phyloP scores from a whole-genome alignment of 2,329 filamentous ascomycete genomes.

The Fonsecaea pedrosoi region DNA sequence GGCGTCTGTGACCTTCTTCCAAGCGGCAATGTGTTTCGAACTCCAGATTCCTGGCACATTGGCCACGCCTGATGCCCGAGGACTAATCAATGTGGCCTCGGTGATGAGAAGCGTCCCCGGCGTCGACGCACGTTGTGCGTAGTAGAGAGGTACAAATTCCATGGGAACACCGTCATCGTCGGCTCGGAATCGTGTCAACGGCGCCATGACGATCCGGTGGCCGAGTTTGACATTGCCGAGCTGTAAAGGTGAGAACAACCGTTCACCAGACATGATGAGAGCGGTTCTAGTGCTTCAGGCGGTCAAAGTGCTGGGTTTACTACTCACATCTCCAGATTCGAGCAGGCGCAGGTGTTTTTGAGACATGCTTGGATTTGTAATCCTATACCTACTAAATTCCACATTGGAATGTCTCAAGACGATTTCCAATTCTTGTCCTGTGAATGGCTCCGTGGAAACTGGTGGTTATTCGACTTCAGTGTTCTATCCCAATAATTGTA shows the following conservation, averaged over 20 bases:
- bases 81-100: constrained; percentile 26
- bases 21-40: constrained; percentile 54
- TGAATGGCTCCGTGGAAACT: too few relatives aligned
- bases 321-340: too few relatives aligned
- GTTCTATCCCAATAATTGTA: too few relatives aligned
- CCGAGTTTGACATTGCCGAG: constrained; percentile 11
- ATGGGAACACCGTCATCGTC: constrained; percentile 44
- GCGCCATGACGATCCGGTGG: constrained; percentile 60
- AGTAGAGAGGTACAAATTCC: constrained; percentile 52
- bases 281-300: too few relatives aligned
- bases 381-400: too few relatives aligned
- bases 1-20: constrained; percentile 59
- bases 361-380: too few relatives aligned
- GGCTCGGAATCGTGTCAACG: constrained; percentile 62
- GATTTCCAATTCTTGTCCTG: too few relatives aligned
- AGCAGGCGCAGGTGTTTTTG: too few relatives aligned
- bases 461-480: too few relatives aligned
- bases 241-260: constrained; percentile 16
- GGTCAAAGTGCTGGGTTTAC: too few relatives aligned
- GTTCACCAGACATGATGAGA: neutral
- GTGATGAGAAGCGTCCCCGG: constrained; percentile 48
- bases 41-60: constrained; percentile 33
- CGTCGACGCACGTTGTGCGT: constrained; percentile 47
- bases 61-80: constrained; percentile 9
- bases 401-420: too few relatives aligned